phyloP scores from a whole-genome alignment of 352 stramenopile species.

The Phytophthora ramorum region DNA sequence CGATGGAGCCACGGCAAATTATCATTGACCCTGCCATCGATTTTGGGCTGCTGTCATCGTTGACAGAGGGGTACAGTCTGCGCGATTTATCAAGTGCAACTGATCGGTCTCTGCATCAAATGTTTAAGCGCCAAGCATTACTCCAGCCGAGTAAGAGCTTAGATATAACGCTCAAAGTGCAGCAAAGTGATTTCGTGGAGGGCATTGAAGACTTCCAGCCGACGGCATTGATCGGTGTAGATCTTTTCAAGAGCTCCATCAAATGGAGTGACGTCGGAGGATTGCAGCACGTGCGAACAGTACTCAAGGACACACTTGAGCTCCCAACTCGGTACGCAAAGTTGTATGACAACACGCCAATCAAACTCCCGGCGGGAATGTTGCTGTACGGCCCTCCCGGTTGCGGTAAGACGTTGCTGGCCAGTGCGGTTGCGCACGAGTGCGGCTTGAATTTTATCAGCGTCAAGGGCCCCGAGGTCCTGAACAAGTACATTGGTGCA shows the following conservation, averaged over 20 bases:
- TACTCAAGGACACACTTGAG: constrained; percentile 91
- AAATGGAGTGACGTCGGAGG: constrained; percentile 91
- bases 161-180: constrained; percentile 33
- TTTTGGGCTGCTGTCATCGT: constrained; percentile 60
- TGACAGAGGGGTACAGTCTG: constrained; percentile 85
- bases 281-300: constrained; percentile 76
- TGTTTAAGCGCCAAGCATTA: constrained; percentile 55
- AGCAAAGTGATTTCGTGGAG: constrained; percentile 77
- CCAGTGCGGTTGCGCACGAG: constrained; percentile 88
- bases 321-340: constrained; percentile 82
- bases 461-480: constrained; percentile 90
- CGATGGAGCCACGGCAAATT: constrained; percentile 15
- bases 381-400: constrained; percentile 92
- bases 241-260: constrained; percentile 87
- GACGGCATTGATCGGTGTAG: constrained; percentile 78
- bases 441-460: constrained; percentile 92
- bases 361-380: constrained; percentile 87
- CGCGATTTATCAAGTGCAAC: constrained; percentile 77
- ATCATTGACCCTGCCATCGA: constrained; percentile 65
- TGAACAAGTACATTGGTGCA: constrained; percentile 93
- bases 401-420: constrained; percentile 91
- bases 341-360: constrained; percentile 82
- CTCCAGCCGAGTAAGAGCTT: constrained; percentile 12
- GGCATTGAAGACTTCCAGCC: constrained; percentile 84
- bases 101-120: constrained; percentile 72